Conservation (phyloP, 1,284 basidiomycete genomes). For the Leucoagaricus sp. region DNA sequence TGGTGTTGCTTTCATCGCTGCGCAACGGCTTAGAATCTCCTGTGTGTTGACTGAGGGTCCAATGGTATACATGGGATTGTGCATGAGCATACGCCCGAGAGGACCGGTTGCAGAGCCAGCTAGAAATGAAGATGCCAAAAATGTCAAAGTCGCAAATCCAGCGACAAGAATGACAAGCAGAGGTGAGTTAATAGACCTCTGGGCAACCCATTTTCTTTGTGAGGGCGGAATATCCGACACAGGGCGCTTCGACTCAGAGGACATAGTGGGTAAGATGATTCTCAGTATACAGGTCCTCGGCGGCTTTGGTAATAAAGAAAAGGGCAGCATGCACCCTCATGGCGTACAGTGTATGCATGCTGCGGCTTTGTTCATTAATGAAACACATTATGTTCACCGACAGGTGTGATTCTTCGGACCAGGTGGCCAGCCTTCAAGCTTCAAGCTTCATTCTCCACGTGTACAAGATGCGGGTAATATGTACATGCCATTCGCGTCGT, state of each 20-base stretch:
- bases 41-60: slow-evolving; percentile 20
- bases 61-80: slow-evolving; percentile 8
- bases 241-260: slow-evolving; percentile 22
- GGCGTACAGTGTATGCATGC: slow-evolving; percentile 7
- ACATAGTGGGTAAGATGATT: too few species aligned
- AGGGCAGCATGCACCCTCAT: background rate
- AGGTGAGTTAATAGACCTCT: slow-evolving; percentile 2
- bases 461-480: background rate
- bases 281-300: too few species aligned
- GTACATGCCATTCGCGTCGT: background rate
- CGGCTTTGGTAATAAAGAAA: slow-evolving; percentile 5
- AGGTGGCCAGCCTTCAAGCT: background rate
- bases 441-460: background rate
- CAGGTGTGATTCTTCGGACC: background rate
- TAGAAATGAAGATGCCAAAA: slow-evolving; percentile 10
- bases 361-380: slow-evolving; percentile 6
- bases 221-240: slow-evolving; percentile 10
- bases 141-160: slow-evolving; percentile 14
- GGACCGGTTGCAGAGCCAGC: slow-evolving; percentile 4
- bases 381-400: background rate
- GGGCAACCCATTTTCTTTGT: background rate
- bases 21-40: slow-evolving; percentile 44
- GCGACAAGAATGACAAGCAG: slow-evolving; percentile 12
- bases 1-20: slow-evolving; percentile 40
- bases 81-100: slow-evolving; percentile 15